These are phyloP conservation scores for Leptodermis oblonga DNA, from an alignment of 257 asterid genomes.

Conservation along the genomic window DNA sequence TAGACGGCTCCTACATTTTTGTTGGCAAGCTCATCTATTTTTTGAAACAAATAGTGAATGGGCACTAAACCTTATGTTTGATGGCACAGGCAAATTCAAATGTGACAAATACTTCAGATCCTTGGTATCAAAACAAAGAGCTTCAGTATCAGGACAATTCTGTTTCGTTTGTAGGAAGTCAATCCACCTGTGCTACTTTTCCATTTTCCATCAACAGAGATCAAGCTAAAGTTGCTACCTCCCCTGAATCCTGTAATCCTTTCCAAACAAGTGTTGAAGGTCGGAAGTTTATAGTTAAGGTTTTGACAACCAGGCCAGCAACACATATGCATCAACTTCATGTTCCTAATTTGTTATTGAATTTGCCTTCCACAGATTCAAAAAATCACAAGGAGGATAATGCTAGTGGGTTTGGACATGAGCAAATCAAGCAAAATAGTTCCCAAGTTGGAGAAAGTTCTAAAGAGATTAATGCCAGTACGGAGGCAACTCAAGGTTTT, in stretches of 20 bases:
- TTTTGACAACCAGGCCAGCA: slow-evolving; percentile 20
- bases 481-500: slow-evolving; percentile 17
- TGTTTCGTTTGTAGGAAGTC: slow-evolving; percentile 24
- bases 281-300: slow-evolving; percentile 22
- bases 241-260: slow-evolving; percentile 21
- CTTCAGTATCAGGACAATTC: slow-evolving; percentile 25
- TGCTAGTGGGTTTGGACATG: slow-evolving; percentile 24
- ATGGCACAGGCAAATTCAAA: slow-evolving; percentile 43
- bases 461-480: slow-evolving; percentile 16
- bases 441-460: slow-evolving; percentile 21
- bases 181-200: slow-evolving; percentile 13
- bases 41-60: neutral
- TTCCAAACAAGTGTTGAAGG: slow-evolving; percentile 9
- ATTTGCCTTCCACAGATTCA: slow-evolving; percentile 36
- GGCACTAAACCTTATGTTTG: neutral
- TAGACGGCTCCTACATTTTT: neutral
- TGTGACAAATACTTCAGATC: slow-evolving; percentile 29
- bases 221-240: slow-evolving; percentile 22
- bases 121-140: slow-evolving; percentile 24
- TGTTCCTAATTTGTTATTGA: slow-evolving; percentile 20
- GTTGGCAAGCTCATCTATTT: neutral
- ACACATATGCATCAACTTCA: slow-evolving; percentile 22
- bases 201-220: slow-evolving; percentile 19
- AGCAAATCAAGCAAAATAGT: slow-evolving; percentile 21
- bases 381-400: slow-evolving; percentile 30